These are phyloP conservation scores for Xylaria palmicola DNA, from an alignment of 495 filamentous ascomycete genomes.

Conservation along the genomic window DNA sequence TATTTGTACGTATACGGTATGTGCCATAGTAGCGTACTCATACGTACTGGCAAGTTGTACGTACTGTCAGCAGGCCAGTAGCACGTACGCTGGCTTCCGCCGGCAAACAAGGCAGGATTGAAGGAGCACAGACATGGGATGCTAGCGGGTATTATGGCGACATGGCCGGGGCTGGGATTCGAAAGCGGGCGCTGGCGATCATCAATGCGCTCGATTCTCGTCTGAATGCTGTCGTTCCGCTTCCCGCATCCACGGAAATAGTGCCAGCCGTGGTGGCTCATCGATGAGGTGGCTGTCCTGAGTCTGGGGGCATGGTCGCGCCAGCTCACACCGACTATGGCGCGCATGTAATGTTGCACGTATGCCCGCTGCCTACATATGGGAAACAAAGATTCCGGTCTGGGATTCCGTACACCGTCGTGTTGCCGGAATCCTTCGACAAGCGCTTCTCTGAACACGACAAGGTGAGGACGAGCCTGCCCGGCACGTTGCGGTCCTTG, in stretches of 20 bases:
- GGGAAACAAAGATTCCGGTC: constrained; percentile 6
- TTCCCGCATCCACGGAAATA: constrained; percentile 14
- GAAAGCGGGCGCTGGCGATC: background rate
- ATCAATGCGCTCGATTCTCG: background rate
- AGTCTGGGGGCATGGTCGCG: background rate
- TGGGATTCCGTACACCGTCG: background rate
- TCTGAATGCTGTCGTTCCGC: background rate
- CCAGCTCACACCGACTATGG: background rate
- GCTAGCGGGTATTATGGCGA: background rate
- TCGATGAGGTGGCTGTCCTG: background rate
- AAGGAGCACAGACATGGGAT: background rate
- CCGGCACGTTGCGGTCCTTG: too few relatives aligned
- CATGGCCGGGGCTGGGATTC: background rate
- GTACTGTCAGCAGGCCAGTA: too few relatives aligned
- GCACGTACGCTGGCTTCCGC: background rate
- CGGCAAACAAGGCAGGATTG: background rate
- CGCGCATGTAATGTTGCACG: background rate
- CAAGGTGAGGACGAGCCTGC: too few relatives aligned
- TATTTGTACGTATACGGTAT: too few relatives aligned
- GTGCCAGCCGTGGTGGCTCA: constrained; percentile 10
- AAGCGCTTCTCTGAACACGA: background rate
- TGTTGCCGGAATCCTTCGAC: constrained; percentile 1
- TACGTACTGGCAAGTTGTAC: too few relatives aligned
- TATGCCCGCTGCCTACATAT: background rate
- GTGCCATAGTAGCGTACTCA: too few relatives aligned